These are phyloP conservation scores for Oryza brachyantha DNA, from an alignment of 176 grass and related monocot species.

Conservation along the genomic window DNA sequence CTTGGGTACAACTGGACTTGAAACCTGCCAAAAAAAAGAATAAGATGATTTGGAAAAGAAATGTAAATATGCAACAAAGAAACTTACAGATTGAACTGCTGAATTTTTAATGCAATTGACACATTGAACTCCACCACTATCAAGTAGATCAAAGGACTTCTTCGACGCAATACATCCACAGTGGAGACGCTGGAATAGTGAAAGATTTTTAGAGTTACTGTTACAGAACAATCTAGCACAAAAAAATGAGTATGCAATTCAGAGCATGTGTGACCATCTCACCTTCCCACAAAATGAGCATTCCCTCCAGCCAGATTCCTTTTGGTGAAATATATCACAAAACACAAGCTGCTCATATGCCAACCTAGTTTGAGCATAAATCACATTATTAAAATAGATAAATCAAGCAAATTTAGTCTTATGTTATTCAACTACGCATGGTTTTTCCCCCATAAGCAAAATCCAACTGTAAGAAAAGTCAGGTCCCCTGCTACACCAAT, in stretches of 20 bases:
- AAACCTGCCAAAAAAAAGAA: slow-evolving; percentile 46
- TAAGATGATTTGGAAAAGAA: slow-evolving; percentile 31
- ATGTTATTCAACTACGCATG: neutral
- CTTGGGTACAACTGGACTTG: slow-evolving; percentile 51
- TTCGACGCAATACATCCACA: slow-evolving; percentile 96
- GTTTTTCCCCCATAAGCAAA: neutral
- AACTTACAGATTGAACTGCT: slow-evolving; percentile 72
- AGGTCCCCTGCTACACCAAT: neutral
- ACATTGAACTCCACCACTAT: slow-evolving; percentile 94
- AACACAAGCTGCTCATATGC: slow-evolving; percentile 84
- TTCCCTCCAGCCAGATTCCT: slow-evolving; percentile 98
- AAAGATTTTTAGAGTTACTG: slow-evolving; percentile 1
- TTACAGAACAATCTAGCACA: neutral
- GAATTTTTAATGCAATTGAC: slow-evolving; percentile 73
- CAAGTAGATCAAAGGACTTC: slow-evolving; percentile 88
- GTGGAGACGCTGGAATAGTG: slow-evolving; percentile 67
- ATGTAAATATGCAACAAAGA: slow-evolving; percentile 11
- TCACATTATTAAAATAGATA: neutral
- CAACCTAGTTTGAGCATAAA: slow-evolving; percentile 50
- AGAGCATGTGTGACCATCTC: slow-evolving; percentile 16
- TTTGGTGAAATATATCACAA: slow-evolving; percentile 96
- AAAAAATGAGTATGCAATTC: slow-evolving; percentile 2
- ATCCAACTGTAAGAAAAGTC: neutral
- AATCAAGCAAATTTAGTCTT: neutral
- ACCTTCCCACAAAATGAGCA: slow-evolving; percentile 98